Percentiles rank a stretch among this genome's conserved stretches.
Evolutionary conservation across 1,284 basidiomycete species (phyloP).

Genomic region (Cryptococcus sp.): DNA sequence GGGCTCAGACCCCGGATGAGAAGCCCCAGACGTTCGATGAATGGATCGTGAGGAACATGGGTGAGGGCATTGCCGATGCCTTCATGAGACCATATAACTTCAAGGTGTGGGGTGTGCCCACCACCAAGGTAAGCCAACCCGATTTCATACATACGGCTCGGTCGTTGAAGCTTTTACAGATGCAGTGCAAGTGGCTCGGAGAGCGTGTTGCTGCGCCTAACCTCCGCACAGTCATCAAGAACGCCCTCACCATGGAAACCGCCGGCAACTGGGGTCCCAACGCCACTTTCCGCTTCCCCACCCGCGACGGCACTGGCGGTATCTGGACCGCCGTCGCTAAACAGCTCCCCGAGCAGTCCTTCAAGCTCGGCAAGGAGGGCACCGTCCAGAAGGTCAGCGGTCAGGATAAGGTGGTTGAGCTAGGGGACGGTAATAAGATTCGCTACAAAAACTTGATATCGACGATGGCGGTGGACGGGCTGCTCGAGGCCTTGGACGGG

Average conservation of each 20-base stretch:
- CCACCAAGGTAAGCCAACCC: constrained; percentile 49
- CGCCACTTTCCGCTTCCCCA: constrained; percentile 57
- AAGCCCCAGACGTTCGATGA: constrained; percentile 38
- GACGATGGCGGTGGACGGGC: constrained; percentile 53
- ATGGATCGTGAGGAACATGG: constrained; percentile 56
- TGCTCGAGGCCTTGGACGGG: constrained; percentile 43
- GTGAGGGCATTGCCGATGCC: constrained; percentile 53
- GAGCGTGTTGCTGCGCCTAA: constrained; percentile 56
- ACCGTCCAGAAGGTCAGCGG: constrained; percentile 50
- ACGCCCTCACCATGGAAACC: constrained; percentile 54
- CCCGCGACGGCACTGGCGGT: constrained; percentile 54
- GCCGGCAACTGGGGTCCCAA: constrained; percentile 58
- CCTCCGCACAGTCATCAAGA: constrained; percentile 54
- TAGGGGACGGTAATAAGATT: constrained; percentile 51
- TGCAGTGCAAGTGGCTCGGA: constrained; percentile 59
- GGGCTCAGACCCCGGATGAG: constrained; percentile 25
- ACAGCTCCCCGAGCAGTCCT: constrained; percentile 50
- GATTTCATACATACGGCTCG: neutral
- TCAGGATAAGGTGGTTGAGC: constrained; percentile 46
- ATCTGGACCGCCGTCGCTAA: constrained; percentile 57
- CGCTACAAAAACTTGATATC: constrained; percentile 53
- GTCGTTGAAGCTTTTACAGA: constrained; percentile 30
- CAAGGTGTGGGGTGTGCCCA: constrained; percentile 57
- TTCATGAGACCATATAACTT: constrained; percentile 59
- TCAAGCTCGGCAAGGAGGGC: constrained; percentile 47